Base-by-base conservation (phyloP, 1,139 yeast species). In the Geotrichum phurueaensis region DNA sequence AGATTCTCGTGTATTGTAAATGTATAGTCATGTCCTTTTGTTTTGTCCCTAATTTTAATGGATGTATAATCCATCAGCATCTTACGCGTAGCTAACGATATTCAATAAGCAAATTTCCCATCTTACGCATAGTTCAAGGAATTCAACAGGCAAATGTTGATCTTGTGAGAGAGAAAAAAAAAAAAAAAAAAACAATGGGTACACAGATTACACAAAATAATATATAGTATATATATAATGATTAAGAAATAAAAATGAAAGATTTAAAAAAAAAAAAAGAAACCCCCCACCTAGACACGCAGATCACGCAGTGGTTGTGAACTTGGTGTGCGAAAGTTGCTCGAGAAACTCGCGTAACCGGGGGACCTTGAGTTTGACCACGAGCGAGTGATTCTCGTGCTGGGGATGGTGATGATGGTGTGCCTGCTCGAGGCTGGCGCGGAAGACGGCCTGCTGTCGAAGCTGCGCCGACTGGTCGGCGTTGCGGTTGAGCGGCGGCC, bases 321-420 rank as follows among this genome's bases (percentile, higher is more conserved):
- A 54, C 18, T 54, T 47, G 12, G 15, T 47, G 20, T 33, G 31
- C 4, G 57, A 54, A n/a, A 58, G 53, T 15, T 53, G 51, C 12
- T 33, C 50, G 55, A 65, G 54, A 53, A 65, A 59, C 58, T 62
- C 63, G 45, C 60, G 53, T 31, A 67, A 60, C 0, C 84, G 74
- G 23, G 79, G 76, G 4, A 85, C 62, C 62, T 67, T 67, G 49
- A 73, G 64, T 53, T 67, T 71, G 9, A 73, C 74, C 15, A 73
- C 62, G 6, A 39, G 45, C 3, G 45, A 39, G 18, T 39, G 18
- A 39, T 39, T 39, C 6, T 39, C 45, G 7, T 39, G 18, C 20
- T 39, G 45, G 9, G 12, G 45, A 15, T 3, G 15, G 7, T 39
- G 45, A 25, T 25, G 29, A 5, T 39, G 45, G 6, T n/a, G 15